Percentiles rank a stretch among this genome's conserved stretches.
phyloP scores from a whole-genome alignment of 148 eudicot species.

The Camellia lanceoleosa region DNA sequence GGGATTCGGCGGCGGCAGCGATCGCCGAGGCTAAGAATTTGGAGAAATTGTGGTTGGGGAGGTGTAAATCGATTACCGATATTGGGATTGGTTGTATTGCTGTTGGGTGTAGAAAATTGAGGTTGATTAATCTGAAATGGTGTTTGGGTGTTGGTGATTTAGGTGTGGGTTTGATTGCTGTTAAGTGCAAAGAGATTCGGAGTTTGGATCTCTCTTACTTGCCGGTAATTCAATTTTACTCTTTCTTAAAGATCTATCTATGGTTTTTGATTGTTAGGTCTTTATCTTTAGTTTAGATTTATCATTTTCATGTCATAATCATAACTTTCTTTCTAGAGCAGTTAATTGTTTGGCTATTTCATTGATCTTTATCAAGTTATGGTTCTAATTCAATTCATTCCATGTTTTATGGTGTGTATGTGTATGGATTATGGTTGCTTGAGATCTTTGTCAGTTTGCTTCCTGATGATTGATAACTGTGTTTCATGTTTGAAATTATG shows the following conservation, averaged over 20 bases:
- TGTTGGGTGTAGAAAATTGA: slow-evolving; percentile 82
- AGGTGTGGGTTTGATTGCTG: slow-evolving; percentile 85
- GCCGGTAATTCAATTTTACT: slow-evolving; percentile 51
- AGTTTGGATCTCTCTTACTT: slow-evolving; percentile 89
- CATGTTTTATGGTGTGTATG: not conserved
- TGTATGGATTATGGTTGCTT: not conserved
- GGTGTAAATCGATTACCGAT: slow-evolving; percentile 87
- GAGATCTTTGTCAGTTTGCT: not conserved
- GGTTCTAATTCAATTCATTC: not conserved
- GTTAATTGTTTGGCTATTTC: not conserved
- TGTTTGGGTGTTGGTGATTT: slow-evolving; percentile 90
- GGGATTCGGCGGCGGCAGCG: slow-evolving; percentile 55
- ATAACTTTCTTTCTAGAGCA: not conserved
- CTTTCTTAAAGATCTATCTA: not conserved
- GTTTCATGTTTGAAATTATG: not conserved
- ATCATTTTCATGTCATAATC: not conserved
- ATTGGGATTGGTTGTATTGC: slow-evolving; percentile 96
- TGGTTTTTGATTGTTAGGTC: not conserved
- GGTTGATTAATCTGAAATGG: slow-evolving; percentile 71
- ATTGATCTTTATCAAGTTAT: not conserved
- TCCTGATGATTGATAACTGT: not conserved
- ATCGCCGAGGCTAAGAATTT: slow-evolving; percentile 69
- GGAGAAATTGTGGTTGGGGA: slow-evolving; percentile 64
- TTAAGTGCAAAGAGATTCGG: slow-evolving; percentile 68
- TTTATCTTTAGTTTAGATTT: not conserved